Base-by-base conservation (phyloP, 441 rosid genomes). In the Euphorbia schlechtendalii region DNA sequence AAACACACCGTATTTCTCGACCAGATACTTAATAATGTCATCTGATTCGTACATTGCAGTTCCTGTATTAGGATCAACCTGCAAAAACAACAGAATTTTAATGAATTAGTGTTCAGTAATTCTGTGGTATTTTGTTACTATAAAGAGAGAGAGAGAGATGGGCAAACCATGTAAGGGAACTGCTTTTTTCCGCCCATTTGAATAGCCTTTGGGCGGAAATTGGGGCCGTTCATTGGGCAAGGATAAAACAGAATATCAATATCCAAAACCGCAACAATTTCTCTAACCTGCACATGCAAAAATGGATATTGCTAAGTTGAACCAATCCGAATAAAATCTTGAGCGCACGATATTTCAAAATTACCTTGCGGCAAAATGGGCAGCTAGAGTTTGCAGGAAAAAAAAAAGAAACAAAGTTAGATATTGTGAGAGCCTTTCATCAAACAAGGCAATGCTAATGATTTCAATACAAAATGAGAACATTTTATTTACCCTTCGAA, bases 321-420 rank as follows among this genome's bases (percentile, higher is more conserved):
- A 57, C 30, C 34, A 40, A 28, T 32, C 24, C 15, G 21, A 62
- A 49, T 38, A 25, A 49, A 38, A 58, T 54, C 27, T 40, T 15
- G 18, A 20, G 59, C 28, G 20, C 41, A 28, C 21, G 10, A 18
- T 67, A 27, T 54, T 32, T 63, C 61, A n/a, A n/a, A 40, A 69
- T 73, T 90, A 92, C 96, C 97, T 92, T 92, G 41, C 96, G 92
- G 77, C 98, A 92, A 71, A 92, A 92, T 21, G 98, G 98, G 56
- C 98, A 90, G 78, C 98, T 92, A 79, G 28, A 78, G 55, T 67
- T 71, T 24, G 74, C 65, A 74, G 28, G 57, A 3, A 34, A 69
- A 67, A 63, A 81, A 30, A 51, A 46, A 63, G 64, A 60, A 56
- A 60, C 73, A 68, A 21, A 28, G 76, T 74, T 20, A 66, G 17